Evolutionary conservation across 2,329 filamentous ascomycete genomes (phyloP).

Genomic region (Chaetomium globosum): DNA sequence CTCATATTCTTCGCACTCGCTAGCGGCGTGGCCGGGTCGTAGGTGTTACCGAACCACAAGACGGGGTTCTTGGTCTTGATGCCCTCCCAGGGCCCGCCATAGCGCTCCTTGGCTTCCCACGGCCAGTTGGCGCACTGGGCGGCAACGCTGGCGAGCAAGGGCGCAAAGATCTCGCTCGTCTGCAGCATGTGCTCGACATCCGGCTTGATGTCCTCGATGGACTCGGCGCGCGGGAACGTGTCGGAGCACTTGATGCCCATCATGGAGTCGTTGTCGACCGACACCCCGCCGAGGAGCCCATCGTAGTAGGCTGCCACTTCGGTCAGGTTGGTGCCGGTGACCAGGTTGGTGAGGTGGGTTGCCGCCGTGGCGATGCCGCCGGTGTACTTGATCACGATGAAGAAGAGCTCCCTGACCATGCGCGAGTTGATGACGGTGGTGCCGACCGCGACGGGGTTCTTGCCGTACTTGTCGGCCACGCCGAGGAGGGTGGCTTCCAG

Average conservation of each 20-base stretch:
- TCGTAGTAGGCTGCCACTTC: conserved; percentile 11
- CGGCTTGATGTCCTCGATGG: not conserved
- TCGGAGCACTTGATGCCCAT: conserved; percentile 21
- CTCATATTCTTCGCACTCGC: conserved; percentile 39
- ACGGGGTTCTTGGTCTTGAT: conserved; percentile 38
- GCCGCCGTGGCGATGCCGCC: conserved; percentile 13
- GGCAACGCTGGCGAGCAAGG: conserved; percentile 23
- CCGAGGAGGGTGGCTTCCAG: conserved; percentile 37
- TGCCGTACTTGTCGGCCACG: conserved; percentile 36
- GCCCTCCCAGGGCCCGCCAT: conserved; percentile 30
- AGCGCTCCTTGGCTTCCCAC: conserved; percentile 37
- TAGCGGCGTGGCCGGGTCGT: conserved; percentile 41
- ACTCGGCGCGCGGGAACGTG: not conserved
- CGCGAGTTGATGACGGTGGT: conserved; percentile 36
- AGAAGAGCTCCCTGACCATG: conserved; percentile 27
- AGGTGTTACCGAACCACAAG: conserved; percentile 39
- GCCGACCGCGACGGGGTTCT: conserved; percentile 33
- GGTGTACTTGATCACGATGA: conserved; percentile 35
- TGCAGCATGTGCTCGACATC: conserved; percentile 22
- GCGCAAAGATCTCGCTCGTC: conserved; percentile 33
- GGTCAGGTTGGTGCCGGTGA: conserved; percentile 1
- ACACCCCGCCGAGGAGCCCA: not conserved
- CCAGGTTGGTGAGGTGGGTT: conserved; percentile 2
- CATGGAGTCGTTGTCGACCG: conserved; percentile 23
- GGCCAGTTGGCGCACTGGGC: conserved; percentile 40